These are phyloP conservation scores for Lachancea dasiensis DNA, from an alignment of 805 yeast genomes.

Conservation along the genomic window DNA sequence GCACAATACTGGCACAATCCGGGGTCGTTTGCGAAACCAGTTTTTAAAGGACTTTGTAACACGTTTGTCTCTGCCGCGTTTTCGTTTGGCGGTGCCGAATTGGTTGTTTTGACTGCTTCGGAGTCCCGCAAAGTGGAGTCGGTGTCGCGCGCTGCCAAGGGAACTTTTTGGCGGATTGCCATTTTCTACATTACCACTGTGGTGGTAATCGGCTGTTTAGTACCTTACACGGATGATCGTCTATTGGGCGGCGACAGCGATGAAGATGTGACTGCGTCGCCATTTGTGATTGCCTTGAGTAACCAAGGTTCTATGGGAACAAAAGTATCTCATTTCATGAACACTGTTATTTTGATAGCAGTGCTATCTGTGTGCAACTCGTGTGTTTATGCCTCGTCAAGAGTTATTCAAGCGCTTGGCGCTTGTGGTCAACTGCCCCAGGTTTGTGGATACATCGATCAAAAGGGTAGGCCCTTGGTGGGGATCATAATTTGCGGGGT, in stretches of 20 bases:
- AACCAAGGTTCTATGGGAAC: conserved; percentile 44
- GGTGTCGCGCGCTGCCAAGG: conserved; percentile 55
- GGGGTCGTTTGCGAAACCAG: conserved; percentile 43
- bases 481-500: conserved; percentile 38
- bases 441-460: conserved; percentile 42
- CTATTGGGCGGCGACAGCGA: conserved; percentile 37
- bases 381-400: conserved; percentile 52
- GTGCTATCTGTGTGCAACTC: conserved; percentile 59
- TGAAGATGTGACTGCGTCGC: conserved; percentile 45
- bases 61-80: conserved; percentile 70
- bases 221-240: conserved; percentile 53
- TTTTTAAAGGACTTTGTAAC: conserved; percentile 53
- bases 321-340: conserved; percentile 50
- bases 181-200: conserved; percentile 51
- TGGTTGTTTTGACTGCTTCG: conserved; percentile 66
- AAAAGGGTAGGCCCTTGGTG: conserved; percentile 48
- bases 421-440: conserved; percentile 48
- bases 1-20: conserved; percentile 44
- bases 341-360: conserved; percentile 53
- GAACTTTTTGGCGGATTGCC: conserved; percentile 52
- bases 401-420: conserved; percentile 48
- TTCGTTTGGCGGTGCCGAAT: conserved; percentile 64
- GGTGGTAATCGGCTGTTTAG: conserved; percentile 58
- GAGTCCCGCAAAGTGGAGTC: conserved; percentile 50
- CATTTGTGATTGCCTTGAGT: conserved; percentile 45